Evolutionary conservation across 306 rosid species (phyloP).

Genomic region (Datisca glomerata): DNA sequence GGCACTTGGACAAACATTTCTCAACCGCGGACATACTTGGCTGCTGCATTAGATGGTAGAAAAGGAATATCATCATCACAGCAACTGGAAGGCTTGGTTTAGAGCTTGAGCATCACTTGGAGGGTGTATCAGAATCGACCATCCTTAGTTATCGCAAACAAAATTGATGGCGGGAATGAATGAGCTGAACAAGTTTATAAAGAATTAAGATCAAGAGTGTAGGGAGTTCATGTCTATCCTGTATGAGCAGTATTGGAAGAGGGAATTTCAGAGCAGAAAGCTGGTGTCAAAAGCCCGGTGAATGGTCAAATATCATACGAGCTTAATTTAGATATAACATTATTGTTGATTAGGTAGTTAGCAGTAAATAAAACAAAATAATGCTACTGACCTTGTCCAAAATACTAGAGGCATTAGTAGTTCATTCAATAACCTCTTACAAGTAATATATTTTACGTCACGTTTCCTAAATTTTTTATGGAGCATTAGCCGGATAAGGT

Average conservation of each 20-base stretch:
- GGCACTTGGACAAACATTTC: constrained; percentile 82
- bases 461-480: too few species aligned
- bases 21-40: constrained; percentile 88
- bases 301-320: constrained; percentile 43
- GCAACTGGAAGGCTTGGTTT: constrained; percentile 60
- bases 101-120: constrained; percentile 81
- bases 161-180: constrained; percentile 81
- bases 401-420: too few species aligned
- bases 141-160: constrained; percentile 74
- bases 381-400: too few species aligned
- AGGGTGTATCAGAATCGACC: constrained; percentile 68
- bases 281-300: constrained; percentile 64
- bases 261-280: constrained; percentile 66
- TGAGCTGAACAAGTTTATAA: constrained; percentile 56
- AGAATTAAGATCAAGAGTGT: constrained; percentile 59
- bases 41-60: constrained; percentile 61
- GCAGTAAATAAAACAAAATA: too few species aligned
- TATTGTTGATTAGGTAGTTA: constrained; percentile 39
- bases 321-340: constrained; percentile 46
- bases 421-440: too few species aligned
- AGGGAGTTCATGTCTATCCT: constrained; percentile 59
- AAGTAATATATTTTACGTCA: too few species aligned
- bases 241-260: constrained; percentile 85
- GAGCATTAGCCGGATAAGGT: too few species aligned
- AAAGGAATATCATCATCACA: constrained; percentile 88